Percentiles rank a stretch among this genome's conserved stretches.
These are phyloP conservation scores for Aspergillus ochraceus DNA, from an alignment of 2,329 filamentous ascomycete species.

Conservation along the genomic window DNA sequence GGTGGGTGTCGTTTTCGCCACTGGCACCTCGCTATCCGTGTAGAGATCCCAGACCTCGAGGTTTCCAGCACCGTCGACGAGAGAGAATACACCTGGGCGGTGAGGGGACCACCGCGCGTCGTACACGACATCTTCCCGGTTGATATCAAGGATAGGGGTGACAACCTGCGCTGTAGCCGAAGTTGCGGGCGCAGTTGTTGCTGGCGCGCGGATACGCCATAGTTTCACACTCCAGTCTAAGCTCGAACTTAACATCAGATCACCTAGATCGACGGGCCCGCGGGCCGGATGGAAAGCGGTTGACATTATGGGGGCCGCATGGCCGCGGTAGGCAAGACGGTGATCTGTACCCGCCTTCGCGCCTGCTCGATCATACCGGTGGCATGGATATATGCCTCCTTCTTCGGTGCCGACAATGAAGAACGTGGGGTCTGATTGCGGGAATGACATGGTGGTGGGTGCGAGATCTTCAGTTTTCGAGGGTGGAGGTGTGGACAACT, in stretches of 20 bases:
- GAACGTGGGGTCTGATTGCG: conserved; percentile 91
- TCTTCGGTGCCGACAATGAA: conserved; percentile 97
- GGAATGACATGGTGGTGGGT: conserved; percentile 92
- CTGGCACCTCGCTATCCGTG: conserved; percentile 86
- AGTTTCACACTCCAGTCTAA: conserved; percentile 97
- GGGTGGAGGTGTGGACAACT: conserved; percentile 80
- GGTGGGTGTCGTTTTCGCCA: conserved; percentile 75
- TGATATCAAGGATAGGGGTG: conserved; percentile 80
- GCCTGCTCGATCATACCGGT: conserved; percentile 94
- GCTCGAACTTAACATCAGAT: conserved; percentile 86
- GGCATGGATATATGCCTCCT: conserved; percentile 92
- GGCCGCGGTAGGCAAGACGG: conserved; percentile 82
- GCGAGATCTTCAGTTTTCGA: conserved; percentile 92
- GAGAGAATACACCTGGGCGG: conserved; percentile 89
- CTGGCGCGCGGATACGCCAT: conserved; percentile 76
- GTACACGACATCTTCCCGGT: conserved; percentile 94
- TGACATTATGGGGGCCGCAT: conserved; percentile 92
- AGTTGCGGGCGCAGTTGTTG: conserved; percentile 40
- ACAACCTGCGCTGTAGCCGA: conserved; percentile 53
- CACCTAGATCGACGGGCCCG: conserved; percentile 90
- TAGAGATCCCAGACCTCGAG: conserved; percentile 96
- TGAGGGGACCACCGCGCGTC: conserved; percentile 93
- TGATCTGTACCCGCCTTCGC: conserved; percentile 94
- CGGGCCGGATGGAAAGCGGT: conserved; percentile 92
- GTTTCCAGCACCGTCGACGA: conserved; percentile 89